Base-by-base conservation (phyloP, 2,329 filamentous ascomycete species). In the Zarea fungicola region DNA sequence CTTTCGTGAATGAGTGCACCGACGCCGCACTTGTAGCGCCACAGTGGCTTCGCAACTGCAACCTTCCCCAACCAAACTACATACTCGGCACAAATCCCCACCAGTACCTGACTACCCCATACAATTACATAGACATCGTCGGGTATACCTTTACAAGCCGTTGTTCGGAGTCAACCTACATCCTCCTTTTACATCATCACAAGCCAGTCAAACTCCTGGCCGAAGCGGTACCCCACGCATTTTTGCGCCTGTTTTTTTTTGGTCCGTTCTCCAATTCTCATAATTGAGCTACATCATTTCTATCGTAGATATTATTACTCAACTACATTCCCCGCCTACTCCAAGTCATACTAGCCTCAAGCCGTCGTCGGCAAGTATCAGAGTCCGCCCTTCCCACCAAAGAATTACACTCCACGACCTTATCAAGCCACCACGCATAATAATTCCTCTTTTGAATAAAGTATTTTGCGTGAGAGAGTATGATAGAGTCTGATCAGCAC, bases 151-250 rank as follows among this genome's bases (percentile, higher is more conserved):
- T 39, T 34, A 28, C 16, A 25, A 16, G 6, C 44, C 35, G 44
- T 28, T 47, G 18, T 18, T 47, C 44, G 44, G 44, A 47, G 44
- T 22, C 36, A n/a, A 19, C 19, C 21, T 19, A 13, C n/a, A n/a
- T 34, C 36, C 40, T 36, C 35, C 44, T 47, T 47, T 26, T 26
- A 47, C 44, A 47, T 47, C 44, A 47, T 47, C 44, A 47, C 44
- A 40, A 40, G 44, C 36, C 44, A 47, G 21, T 16, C 3, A 32
- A 42, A 31, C 4, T 14, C 40, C 23, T 5, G 14, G 28, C 41
- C 41, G 13, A 16, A 32, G 42, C 32, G 31, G 31, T 18, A 14
- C 42, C 42, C 42, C 21, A 36, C 31, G 23, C 32, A n/a, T n/a
- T n/a, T n/a, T n/a, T n/a, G n/a, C n/a, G n/a, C n/a, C n/a, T 8